phyloP scores from a whole-genome alignment of 192 early-diverging fungal genomes.

The Chytriomyces sp. region DNA sequence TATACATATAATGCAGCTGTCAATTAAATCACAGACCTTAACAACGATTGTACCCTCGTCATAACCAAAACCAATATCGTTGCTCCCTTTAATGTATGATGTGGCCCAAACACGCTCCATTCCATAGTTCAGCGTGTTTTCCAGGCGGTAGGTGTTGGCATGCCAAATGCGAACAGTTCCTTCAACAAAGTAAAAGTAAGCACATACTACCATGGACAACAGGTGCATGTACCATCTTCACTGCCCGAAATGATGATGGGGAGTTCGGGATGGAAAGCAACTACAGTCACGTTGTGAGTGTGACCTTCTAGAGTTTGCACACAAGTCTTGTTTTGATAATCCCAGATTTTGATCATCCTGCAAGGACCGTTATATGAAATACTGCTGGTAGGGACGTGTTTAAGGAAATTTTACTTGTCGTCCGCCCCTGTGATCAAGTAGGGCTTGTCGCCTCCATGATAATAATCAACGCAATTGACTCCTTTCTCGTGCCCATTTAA shows the following conservation, averaged over 20 bases:
- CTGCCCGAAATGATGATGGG: constrained; percentile 95
- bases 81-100: constrained; percentile 80
- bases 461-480: constrained; percentile 98
- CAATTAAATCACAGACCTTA: constrained; percentile 53
- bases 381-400: not conserved
- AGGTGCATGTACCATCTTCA: constrained; percentile 97
- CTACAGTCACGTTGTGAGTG: constrained; percentile 88
- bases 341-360: constrained; percentile 92
- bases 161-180: constrained; percentile 93
- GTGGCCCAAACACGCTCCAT: constrained; percentile 97
- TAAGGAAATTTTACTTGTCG: constrained; percentile 66
- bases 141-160: constrained; percentile 93
- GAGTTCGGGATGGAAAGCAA: constrained; percentile 91
- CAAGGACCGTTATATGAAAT: not conserved
- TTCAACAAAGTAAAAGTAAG: constrained; percentile 5
- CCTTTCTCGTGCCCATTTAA: constrained; percentile 97
- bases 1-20: not conserved
- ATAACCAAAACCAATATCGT: constrained; percentile 93
- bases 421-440: constrained; percentile 95
- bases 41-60: constrained; percentile 96
- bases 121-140: constrained; percentile 97
- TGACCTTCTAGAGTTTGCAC: constrained; percentile 99
- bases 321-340: constrained; percentile 99
- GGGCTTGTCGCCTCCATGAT: constrained; percentile 96
- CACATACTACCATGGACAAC: not conserved